Conservation (phyloP, 768 basidiomycete species). For the Gloeopeniophorella convolvens region DNA sequence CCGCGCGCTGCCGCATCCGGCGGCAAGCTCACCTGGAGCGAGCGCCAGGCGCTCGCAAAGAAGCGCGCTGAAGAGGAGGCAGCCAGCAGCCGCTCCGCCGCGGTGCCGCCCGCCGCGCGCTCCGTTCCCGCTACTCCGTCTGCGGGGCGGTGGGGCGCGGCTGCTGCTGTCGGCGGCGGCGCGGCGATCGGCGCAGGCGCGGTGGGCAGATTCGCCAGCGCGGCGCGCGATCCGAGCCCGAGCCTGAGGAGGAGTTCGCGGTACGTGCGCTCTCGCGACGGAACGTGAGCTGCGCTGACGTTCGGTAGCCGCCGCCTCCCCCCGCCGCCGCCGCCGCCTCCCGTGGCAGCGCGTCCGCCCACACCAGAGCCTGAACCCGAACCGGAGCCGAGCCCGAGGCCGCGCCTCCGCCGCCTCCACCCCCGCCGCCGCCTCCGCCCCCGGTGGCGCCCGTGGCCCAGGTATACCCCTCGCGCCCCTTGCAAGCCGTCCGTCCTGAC, state of each 20-base stretch:
- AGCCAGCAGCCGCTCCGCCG: constrained; percentile 43
- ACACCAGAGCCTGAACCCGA: constrained; percentile 30
- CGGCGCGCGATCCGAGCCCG: constrained; percentile 6
- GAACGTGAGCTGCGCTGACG: not conserved
- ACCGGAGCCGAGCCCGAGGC: constrained; percentile 32
- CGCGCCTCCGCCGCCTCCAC: constrained; percentile 30
- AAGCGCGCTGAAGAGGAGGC: constrained; percentile 79
- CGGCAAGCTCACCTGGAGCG: constrained; percentile 90
- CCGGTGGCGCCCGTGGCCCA: constrained; percentile 30
- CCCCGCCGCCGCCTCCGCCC: constrained; percentile 42
- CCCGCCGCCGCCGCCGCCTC: constrained; percentile 27
- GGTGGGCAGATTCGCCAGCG: not conserved
- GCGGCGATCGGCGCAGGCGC: not conserved
- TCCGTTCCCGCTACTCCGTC: constrained; percentile 9
- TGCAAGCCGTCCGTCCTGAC: not conserved
- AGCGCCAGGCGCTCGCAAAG: constrained; percentile 88
- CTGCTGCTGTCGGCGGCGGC: constrained; percentile 31
- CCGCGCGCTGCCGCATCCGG: constrained; percentile 28
- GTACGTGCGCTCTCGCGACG: not conserved
- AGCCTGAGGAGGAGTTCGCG: constrained; percentile 6
- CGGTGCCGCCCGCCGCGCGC: constrained; percentile 16
- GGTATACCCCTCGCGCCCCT: constrained; percentile 14
- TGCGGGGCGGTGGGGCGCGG: constrained; percentile 25
- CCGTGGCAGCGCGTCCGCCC: constrained; percentile 17
- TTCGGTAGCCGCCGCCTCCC: constrained; percentile 30